Base-by-base conservation (phyloP, 768 basidiomycete species). In the Psilocybe azurescens region DNA sequence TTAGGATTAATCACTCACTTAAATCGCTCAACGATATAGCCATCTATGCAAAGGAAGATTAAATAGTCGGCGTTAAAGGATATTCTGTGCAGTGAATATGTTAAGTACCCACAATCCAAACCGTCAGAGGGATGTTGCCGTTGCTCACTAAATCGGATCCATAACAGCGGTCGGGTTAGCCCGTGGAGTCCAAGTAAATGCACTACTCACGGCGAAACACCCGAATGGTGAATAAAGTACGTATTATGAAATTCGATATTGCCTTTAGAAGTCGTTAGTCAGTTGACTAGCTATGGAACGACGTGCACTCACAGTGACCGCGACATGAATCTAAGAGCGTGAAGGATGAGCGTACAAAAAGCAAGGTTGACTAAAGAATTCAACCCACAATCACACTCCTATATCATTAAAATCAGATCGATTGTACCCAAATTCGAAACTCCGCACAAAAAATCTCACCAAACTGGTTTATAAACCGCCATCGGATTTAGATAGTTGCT, bases 301-400 rank as follows among this genome's bases (percentile, higher is more conserved):
- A 38, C 20, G 38, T 54, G 18, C 14, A 66, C 82, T 74, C 61
- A 86, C 86, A 7, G 86, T 89, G 5, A 81, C 74, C 0, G 79
- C 72, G 3, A 85, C 83, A 70, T 87, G 84, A n/a, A 83, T 71
- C 86, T 88, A 41, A 28, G 33, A 13, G 59, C 24, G 36, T 13
- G 30, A 24, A 28, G 11, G 29, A 28, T 44, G 24, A 16, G 46
- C 38, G 32, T 9, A 48, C 13, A 7, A 18, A 24, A 14, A 53
- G 24, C 48, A 14, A 56, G 53, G 13, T 10, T 38, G 32, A 44
- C 39, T 44, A 24, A 38, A 1, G 13, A 39, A 28, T 9, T 39
- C 13, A 18, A 59, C 85, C 70, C 64, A 86, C 86, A 29, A 83
- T 75, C 29, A 86, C 71, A 68, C 81, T 85, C 85, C 85, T 86